Evolutionary conservation across 768 basidiomycete species (phyloP).

Genomic region (Candolleomyces eurysporus): DNA sequence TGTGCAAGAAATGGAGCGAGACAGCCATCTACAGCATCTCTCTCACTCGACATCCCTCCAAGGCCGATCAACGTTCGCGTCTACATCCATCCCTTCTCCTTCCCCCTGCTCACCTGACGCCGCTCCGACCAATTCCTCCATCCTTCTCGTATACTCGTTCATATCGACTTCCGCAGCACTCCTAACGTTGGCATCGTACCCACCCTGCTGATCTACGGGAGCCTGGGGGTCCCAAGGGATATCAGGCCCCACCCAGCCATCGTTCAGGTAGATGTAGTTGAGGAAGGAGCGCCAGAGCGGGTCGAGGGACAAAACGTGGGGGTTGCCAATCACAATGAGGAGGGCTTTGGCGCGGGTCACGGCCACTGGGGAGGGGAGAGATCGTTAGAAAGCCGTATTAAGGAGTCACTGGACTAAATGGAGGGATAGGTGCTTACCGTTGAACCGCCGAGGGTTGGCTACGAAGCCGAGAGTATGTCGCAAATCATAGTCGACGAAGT

Average conservation of each 20-base stretch:
- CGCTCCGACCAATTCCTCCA: slow-evolving; percentile 22
- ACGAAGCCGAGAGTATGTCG: slow-evolving; percentile 59
- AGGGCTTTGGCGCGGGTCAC: slow-evolving; percentile 62
- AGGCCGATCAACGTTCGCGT: too few relatives aligned
- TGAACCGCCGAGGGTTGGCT: slow-evolving; percentile 56
- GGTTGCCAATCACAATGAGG: slow-evolving; percentile 59
- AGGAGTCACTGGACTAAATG: too few relatives aligned
- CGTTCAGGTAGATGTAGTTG: slow-evolving; percentile 51
- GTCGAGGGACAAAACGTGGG: slow-evolving; percentile 56
- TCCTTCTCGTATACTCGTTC: slow-evolving; percentile 38
- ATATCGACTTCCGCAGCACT: slow-evolving; percentile 35
- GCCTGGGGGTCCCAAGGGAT: slow-evolving; percentile 50
- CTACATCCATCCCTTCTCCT: too few relatives aligned
- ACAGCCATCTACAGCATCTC: too few relatives aligned
- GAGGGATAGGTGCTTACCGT: too few relatives aligned
- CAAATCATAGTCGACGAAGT: slow-evolving; percentile 53
- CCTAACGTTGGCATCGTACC: slow-evolving; percentile 37
- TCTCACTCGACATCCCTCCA: too few relatives aligned
- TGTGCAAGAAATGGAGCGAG: too few relatives aligned
- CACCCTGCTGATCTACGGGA: slow-evolving; percentile 31
- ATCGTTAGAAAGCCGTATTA: too few relatives aligned
- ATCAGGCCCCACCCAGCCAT: slow-evolving; percentile 53
- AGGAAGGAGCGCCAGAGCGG: slow-evolving; percentile 62
- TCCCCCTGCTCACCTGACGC: slow-evolving; percentile 13
- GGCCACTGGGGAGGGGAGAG: slow-evolving; percentile 15